Evolutionary conservation across 441 rosid genomes (phyloP), one percentile per base, ranked within the genome.

Genomic region (Flueggea neowawraea): DNA sequence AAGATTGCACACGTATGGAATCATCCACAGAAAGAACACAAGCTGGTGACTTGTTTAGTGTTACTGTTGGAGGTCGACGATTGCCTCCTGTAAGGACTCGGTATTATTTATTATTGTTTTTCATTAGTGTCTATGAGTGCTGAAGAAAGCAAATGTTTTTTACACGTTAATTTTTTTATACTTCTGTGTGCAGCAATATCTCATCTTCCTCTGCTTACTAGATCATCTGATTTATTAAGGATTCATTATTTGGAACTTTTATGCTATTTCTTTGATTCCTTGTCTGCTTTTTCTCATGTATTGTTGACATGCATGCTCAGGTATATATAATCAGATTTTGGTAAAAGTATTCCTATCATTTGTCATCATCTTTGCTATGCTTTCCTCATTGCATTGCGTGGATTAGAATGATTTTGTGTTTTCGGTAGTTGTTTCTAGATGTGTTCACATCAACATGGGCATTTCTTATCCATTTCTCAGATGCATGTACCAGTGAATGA

Each of bases 11-110:
- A 4, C 43, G 70, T 58, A 62, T 65, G 39, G 84, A 79, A 62
- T 81, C 91, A 54, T 78, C 78, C 72, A 87, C 90, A 6, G 88
- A 82, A 77, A 84, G 80, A 78, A 80, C 84, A 58, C 90, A 73
- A 73, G 87, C 96, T 13, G 91, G 95, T 66, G 88, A 88, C 59
- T 78, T 86, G 77, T 85, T 90, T 73, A 70, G 87, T 80, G 86
- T 79, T 53, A 61, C 84, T 55, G 79, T 76, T 75, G 84, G 67
- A 70, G 82, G 89, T 64, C 82, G 65, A 39, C 79, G 13, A 68
- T 52, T 86, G 71, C 89, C 87, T 73, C 69, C 64, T 77, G 98
- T 93, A 66, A 82, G 95, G 69, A 31, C 41, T 55, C 12, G 2
- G 55, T 10, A 53, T 16, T 16, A 16, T 16, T 5, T 16, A 53